phyloP scores from a whole-genome alignment of 2,329 filamentous ascomycete species.

The Xylariaceae sp. region DNA sequence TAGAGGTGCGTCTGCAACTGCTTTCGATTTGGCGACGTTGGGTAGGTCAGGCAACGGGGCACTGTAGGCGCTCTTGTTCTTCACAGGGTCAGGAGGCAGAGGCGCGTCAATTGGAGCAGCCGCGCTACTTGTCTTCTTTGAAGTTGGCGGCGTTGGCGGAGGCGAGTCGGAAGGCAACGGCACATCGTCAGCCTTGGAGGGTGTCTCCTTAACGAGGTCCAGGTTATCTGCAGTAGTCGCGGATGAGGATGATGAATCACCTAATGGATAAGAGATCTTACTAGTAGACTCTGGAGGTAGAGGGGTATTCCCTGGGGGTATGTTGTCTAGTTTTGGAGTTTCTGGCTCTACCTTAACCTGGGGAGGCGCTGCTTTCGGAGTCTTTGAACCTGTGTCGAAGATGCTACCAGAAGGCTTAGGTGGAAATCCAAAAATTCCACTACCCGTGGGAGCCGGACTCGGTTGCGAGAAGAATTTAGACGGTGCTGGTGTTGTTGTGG shows the following conservation, averaged over 20 bases:
- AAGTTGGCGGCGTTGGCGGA: slow-evolving; percentile 13
- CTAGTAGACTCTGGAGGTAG: slow-evolving; percentile 54
- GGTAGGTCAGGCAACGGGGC: slow-evolving; percentile 23
- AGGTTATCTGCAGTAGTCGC: slow-evolving; percentile 33
- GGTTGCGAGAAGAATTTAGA: slow-evolving; percentile 39
- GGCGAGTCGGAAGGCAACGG: slow-evolving; percentile 32
- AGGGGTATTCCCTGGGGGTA: slow-evolving; percentile 32
- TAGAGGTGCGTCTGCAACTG: slow-evolving; percentile 33
- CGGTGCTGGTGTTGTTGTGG: slow-evolving; percentile 48
- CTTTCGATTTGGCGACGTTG: slow-evolving; percentile 17
- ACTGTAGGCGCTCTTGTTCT: slow-evolving; percentile 29
- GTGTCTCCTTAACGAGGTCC: slow-evolving; percentile 15
- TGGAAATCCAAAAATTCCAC: slow-evolving; percentile 32
- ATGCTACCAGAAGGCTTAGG: slow-evolving; percentile 17
- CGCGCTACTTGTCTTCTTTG: slow-evolving; percentile 9
- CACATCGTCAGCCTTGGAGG: slow-evolving; percentile 20
- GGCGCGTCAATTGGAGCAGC: slow-evolving; percentile 29
- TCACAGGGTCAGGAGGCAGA: slow-evolving; percentile 39
- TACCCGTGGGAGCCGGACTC: slow-evolving; percentile 28
- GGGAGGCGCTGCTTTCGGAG: slow-evolving; percentile 20
- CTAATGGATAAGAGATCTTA: slow-evolving; percentile 45
- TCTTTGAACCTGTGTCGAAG: slow-evolving; percentile 16
- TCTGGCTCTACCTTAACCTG: slow-evolving; percentile 35
- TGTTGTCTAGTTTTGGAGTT: slow-evolving; percentile 26
- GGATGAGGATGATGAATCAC: slow-evolving; percentile 50